Base-by-base conservation (phyloP, 768 basidiomycete species). In the Pilatotrama ljubarskyi region DNA sequence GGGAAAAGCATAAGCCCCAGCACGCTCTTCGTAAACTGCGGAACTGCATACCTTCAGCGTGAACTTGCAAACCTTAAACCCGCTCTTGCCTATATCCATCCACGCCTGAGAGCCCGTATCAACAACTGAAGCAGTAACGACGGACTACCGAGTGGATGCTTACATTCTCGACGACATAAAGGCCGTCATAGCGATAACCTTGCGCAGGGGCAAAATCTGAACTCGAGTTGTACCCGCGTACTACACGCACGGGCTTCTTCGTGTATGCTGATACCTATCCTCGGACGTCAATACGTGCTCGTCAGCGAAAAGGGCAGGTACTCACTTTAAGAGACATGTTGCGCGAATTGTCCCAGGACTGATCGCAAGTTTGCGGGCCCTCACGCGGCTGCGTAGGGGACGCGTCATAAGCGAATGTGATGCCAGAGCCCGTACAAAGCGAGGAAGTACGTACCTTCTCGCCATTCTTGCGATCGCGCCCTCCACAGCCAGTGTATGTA, bases 131-230 rank as follows among this genome's bases (percentile, higher is more conserved):
- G 25, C 18, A 51, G 15, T 14, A 6, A 1, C 1, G 29, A 11
- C 7, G 20, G 20, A 7, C 5, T 5, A 26, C 2, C 11, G 14
- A 18, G 24, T 17, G 5, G 1, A 11, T 1, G 42, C 64, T 18
- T 41, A 68, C 66, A 26, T 42, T 20, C 13, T 58, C 54, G 0
- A 68, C 66, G 9, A 36, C 15, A 25, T 68, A 68, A 6, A 68
- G 57, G 0, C 66, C 66, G 40, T 68, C 66, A 35, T 68, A 68
- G 11, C 66, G 59, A 37, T 63, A 68, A 14, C 66, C 64, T 24
- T 54, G 18, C 0, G 50, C 42, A 4, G 66, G 66, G 0, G 66
- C 66, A 15, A 32, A 68, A 17, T 61, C 54, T 3, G 66, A 65
- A 8, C 51, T 58, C 1, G 59, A 52, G 5, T 58, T 61, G 44